A percentile compares a stretch with the other conserved stretches of the same genome.
phyloP scores from a whole-genome alignment of 2,329 filamentous ascomycete species.

The Verticillium zaregamsianum region DNA sequence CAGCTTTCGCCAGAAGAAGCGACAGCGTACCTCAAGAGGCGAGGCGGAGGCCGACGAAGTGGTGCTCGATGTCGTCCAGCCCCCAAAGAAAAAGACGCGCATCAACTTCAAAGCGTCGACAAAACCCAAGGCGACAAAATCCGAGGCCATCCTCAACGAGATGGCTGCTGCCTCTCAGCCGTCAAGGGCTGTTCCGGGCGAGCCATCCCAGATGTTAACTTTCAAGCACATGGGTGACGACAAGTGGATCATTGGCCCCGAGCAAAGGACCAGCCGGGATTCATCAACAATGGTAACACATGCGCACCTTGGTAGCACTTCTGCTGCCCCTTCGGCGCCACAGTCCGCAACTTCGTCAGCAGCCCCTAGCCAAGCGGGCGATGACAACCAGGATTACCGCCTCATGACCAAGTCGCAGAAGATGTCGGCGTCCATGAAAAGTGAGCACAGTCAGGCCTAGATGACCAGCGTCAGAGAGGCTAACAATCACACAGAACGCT shows the following conservation, averaged over 20 bases:
- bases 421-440: slow-evolving; percentile 63
- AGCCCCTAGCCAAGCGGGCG: slow-evolving; percentile 13
- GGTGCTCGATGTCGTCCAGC: slow-evolving; percentile 26
- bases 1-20: slow-evolving; percentile 28
- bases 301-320: background rate
- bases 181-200: background rate
- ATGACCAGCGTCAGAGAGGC: slow-evolving; percentile 18
- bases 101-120: slow-evolving; percentile 12
- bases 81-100: slow-evolving; percentile 28
- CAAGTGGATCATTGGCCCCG: slow-evolving; percentile 6
- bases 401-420: slow-evolving; percentile 63
- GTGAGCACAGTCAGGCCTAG: slow-evolving; percentile 31
- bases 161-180: slow-evolving; percentile 1
- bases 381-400: slow-evolving; percentile 52
- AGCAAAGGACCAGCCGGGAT: slow-evolving; percentile 4
- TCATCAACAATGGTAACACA: slow-evolving; percentile 9
- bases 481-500: slow-evolving; percentile 40
- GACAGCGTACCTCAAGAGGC: slow-evolving; percentile 49
- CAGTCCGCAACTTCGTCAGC: slow-evolving; percentile 11
- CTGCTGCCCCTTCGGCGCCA: slow-evolving; percentile 9
- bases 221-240: slow-evolving; percentile 10
- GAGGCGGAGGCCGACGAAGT: slow-evolving; percentile 39
- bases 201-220: slow-evolving; percentile 2
- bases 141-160: slow-evolving; percentile 7
- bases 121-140: background rate